Base-by-base conservation (phyloP, 2,329 filamentous ascomycete genomes). In the Clonostachys solani region DNA sequence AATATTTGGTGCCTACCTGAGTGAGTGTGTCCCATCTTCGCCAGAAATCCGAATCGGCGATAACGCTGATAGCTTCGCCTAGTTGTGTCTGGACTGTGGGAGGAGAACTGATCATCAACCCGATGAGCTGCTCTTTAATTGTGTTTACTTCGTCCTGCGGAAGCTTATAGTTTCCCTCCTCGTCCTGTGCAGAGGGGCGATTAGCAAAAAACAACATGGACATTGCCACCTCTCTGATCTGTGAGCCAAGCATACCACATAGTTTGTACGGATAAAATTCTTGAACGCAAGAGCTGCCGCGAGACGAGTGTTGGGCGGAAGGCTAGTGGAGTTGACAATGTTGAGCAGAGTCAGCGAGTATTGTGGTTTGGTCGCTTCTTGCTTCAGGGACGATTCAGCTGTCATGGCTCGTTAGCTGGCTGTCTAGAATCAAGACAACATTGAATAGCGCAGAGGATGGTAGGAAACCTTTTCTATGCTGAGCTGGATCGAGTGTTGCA, bases 1-100 rank as follows among this genome's bases (percentile, higher is more conserved):
- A 29, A 4, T 29, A 29, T 29, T 29, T 29, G 23, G 23, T 37
- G 61, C 77, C 54, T 67, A 88, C 86, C 73, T 88, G 82, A 29
- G 95, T 92, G 50, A 99, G 77, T n/a, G 92, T 96, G 61, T 97
- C 88, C 94, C 94, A 99, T 60, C 87, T 80, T 67, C 87, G 78
- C 86, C 88, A 99, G 68, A 99, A 99, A 66, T 99, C 94, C 56
- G 92, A 97, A 69, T 97, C 92, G 50, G 94, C 94, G 60, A 99
- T 97, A 58, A 95, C 83, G 69, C 92, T 96, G 66, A 97, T 95
- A 52, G 94, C 92, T 63, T 97, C 94, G 56, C 94, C 94, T 36
- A 99, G 80, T 71, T 99, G 94, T 50, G 89, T 84, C 71, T 97
- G 95, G 54, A 99, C 87, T 50, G 83, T 86, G 16, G 88, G 67